phyloP scores from a whole-genome alignment of 164 flowering plant species.

The Echeveria elegans region DNA sequence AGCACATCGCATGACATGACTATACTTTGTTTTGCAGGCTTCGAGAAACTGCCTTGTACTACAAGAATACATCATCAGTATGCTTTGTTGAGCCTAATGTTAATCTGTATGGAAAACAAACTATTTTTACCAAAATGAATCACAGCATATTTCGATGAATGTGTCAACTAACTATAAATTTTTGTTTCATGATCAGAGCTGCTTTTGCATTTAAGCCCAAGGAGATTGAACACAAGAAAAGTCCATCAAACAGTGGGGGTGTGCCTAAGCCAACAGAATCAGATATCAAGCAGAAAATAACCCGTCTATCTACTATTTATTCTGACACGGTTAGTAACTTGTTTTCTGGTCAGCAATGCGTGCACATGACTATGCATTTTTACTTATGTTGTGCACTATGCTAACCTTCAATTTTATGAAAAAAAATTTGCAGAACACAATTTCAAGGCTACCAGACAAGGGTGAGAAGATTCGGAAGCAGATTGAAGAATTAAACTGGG shows the following conservation, averaged over 20 bases:
- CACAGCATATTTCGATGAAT: background rate
- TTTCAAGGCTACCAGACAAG: too few species aligned
- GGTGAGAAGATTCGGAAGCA: slow-evolving; percentile 61
- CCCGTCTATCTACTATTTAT: slow-evolving; percentile 39
- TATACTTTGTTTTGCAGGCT: background rate
- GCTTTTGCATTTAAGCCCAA: slow-evolving; percentile 74
- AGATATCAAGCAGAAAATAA: slow-evolving; percentile 56
- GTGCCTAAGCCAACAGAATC: slow-evolving; percentile 28
- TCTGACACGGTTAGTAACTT: slow-evolving; percentile 43
- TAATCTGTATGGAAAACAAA: background rate
- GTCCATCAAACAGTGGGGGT: slow-evolving; percentile 18
- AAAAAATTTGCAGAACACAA: too few species aligned
- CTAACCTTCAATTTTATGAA: too few species aligned
- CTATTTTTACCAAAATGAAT: too few species aligned
- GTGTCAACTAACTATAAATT: background rate
- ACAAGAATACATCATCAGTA: slow-evolving; percentile 2
- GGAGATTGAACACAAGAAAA: slow-evolving; percentile 35
- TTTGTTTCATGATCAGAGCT: slow-evolving; percentile 32
- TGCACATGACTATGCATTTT: too few species aligned
- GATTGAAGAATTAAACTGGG: slow-evolving; percentile 39
- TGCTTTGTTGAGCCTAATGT: background rate
- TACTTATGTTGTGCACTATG: too few species aligned
- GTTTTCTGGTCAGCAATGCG: too few species aligned
- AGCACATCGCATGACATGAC: too few species aligned
- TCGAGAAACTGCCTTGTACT: background rate